Conservation (phyloP, 306 rosid species). For the Cicer arietinum region DNA sequence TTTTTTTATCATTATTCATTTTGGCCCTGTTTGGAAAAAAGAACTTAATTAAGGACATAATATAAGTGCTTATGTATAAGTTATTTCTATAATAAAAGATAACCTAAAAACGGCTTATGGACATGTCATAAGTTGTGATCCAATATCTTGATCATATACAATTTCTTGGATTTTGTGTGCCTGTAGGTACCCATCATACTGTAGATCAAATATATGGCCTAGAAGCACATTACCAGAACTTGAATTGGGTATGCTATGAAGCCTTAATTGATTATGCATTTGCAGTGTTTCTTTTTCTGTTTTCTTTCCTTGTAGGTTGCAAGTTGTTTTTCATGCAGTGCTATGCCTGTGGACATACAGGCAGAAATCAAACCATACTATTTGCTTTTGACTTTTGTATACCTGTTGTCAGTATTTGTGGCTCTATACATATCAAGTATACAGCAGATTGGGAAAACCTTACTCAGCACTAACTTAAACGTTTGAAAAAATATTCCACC, state of each 20-base stretch:
- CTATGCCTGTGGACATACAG: conserved; percentile 19
- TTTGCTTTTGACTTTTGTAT: conserved; percentile 22
- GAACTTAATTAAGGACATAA: too few relatives aligned
- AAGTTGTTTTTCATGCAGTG: conserved; percentile 6
- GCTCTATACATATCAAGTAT: conserved; percentile 27
- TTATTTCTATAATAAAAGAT: too few relatives aligned
- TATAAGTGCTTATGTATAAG: too few relatives aligned
- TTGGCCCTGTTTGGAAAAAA: background rate
- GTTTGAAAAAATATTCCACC: conserved; percentile 26
- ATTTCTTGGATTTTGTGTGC: conserved; percentile 47
- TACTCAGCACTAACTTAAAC: background rate
- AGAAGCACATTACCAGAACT: conserved; percentile 74
- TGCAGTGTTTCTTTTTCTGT: conserved; percentile 29
- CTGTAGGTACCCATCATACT: conserved; percentile 87
- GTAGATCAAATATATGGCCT: conserved; percentile 96
- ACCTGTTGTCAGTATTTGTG: conserved; percentile 27
- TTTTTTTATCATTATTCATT: conserved; percentile 6
- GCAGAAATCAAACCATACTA: background rate
- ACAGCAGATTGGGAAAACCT: conserved; percentile 10
- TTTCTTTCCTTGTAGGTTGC: background rate
- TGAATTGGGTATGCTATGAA: conserved; percentile 69
- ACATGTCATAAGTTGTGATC: background rate
- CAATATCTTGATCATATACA: conserved; percentile 26
- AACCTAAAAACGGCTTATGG: too few relatives aligned
- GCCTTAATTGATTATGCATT: conserved; percentile 35